Evolutionary conservation across 225 moss, liverwort and hornwort species (phyloP).

Genomic region (Anthoceros angustus): DNA sequence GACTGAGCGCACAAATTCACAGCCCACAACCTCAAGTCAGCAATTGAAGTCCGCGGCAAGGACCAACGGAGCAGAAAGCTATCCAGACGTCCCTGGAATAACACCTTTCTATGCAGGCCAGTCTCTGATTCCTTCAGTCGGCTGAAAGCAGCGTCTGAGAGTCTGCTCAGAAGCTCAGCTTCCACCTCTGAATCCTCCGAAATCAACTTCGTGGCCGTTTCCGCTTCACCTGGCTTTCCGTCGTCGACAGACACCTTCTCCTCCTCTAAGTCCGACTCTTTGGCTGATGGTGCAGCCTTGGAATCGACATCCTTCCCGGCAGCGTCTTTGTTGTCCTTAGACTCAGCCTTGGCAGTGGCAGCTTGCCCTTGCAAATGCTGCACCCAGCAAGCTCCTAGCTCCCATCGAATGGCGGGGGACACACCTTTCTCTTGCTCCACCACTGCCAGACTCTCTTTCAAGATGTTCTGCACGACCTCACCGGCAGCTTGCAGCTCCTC

Average conservation of each 20-base stretch:
- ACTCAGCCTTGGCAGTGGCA: not conserved
- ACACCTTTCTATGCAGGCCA: slow-evolving; percentile 37
- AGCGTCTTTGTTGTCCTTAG: slow-evolving; percentile 11
- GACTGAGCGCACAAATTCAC: slow-evolving; percentile 15
- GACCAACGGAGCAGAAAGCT: not conserved
- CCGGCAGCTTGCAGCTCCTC: slow-evolving; percentile 33
- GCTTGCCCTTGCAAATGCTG: slow-evolving; percentile 26
- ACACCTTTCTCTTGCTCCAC: slow-evolving; percentile 23
- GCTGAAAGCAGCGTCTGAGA: slow-evolving; percentile 27
- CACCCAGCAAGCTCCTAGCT: slow-evolving; percentile 59
- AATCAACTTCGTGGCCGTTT: slow-evolving; percentile 9
- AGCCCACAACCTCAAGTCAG: not conserved
- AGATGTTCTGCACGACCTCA: slow-evolving; percentile 20
- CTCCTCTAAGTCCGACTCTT: slow-evolving; percentile 1
- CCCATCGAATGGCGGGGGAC: slow-evolving; percentile 34
- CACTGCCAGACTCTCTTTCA: slow-evolving; percentile 27
- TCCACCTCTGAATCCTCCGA: slow-evolving; percentile 6
- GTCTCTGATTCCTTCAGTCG: slow-evolving; percentile 37
- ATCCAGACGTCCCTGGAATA: not conserved
- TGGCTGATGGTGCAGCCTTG: slow-evolving; percentile 12
- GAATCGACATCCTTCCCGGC: slow-evolving; percentile 27
- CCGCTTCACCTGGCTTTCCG: not conserved
- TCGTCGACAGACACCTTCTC: not conserved
- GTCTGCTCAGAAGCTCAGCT: slow-evolving; percentile 21
- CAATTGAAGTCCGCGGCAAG: not conserved